Base-by-base conservation (phyloP, 1,284 basidiomycete species). In the Trametes pubescens region DNA sequence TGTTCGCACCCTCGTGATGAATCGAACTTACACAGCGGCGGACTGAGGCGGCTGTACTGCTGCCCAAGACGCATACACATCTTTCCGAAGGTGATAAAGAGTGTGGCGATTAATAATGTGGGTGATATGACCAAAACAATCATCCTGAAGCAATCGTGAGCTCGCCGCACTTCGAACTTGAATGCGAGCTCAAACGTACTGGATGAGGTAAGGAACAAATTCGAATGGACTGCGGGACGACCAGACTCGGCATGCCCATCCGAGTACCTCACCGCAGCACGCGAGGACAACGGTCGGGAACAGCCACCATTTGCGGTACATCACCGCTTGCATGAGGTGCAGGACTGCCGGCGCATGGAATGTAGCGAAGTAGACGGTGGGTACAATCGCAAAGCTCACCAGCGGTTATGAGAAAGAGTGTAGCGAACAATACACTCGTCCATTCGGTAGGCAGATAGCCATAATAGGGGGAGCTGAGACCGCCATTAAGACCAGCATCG, bases 41-140 rank as follows among this genome's bases (percentile, higher is more conserved):
- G 54, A 10, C 43, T 46, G 9, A 56, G 26, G 9, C 54, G 43
- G 8, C 54, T 56, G 40, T 56, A 46, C 13, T 34, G 14, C 18
- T 46, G 43, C 11, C 54, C 54, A 4, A 56, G 24, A 7, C 18
- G 43, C 13, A 29, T 29, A 4, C 43, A 32, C n/a, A 56, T 46
- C n/a, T 38, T 32, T 1, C 54, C 54, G 18, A 56, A 56, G 18
- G 43, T 47, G 54, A 56, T 34, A 18, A 56, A 56, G 18, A 56
- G 54, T 4, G 54, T 43, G 4, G 43, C 54, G 24, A 56, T 46
- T 16, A 56, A 43, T n/a, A 38, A 38, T 21, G 54, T 56, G 8
- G 54, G 54, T n/a, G 54, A 56, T 3, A 56, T 21, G 13, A 56
- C 43, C 29, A 56, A 21, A 1, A 22, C 43, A 5, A 56, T 7